These are phyloP conservation scores for Corrigiola litoralis DNA, from an alignment of 179 eudicot genomes.

Conservation along the genomic window DNA sequence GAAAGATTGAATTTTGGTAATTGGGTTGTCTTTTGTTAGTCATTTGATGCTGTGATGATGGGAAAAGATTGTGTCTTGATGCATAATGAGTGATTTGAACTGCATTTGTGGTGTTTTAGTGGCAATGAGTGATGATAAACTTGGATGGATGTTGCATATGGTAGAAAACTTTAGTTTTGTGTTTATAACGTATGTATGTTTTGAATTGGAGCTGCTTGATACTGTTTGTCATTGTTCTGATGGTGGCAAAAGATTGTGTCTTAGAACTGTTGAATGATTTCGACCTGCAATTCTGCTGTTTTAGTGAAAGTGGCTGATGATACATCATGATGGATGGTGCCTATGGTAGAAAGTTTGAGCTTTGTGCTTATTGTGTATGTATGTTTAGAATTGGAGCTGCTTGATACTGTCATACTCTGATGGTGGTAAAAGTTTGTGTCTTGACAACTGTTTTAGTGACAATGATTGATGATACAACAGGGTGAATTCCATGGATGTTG, in stretches of 20 bases:
- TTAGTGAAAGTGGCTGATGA: too few species aligned
- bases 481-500: too few species aligned
- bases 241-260: too few species aligned
- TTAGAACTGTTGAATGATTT: too few species aligned
- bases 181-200: not conserved
- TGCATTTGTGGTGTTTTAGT: not conserved
- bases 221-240: not conserved
- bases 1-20: constrained; percentile 14
- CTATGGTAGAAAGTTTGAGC: not conserved
- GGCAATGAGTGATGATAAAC: not conserved
- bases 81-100: not conserved
- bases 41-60: not conserved
- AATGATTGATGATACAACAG: not conserved
- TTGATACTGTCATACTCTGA: not conserved
- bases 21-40: constrained; percentile 8
- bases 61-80: not conserved
- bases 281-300: too few species aligned
- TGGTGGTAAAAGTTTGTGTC: not conserved
- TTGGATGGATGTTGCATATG: not conserved
- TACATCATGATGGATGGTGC: too few species aligned
- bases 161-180: constrained; percentile 3
- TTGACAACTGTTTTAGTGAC: not conserved
- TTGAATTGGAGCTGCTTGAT: not conserved
- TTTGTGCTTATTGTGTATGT: not conserved
- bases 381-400: not conserved